Base-by-base conservation (phyloP, 1,284 basidiomycete species). In the Rhodotorula sp. region DNA sequence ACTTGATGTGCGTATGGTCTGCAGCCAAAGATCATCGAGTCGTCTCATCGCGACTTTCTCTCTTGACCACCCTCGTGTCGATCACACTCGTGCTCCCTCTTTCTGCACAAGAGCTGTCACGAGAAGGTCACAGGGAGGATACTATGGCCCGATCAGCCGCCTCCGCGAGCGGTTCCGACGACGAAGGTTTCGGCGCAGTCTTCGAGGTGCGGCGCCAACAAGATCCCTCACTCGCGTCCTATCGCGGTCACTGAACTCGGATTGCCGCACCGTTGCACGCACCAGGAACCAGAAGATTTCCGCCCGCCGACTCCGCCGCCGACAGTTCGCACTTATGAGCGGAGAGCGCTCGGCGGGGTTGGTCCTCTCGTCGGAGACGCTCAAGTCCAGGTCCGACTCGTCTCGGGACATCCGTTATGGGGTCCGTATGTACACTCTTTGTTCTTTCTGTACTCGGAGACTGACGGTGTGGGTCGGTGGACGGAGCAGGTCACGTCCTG, bases 381-480 rank as follows among this genome's bases (percentile, higher is more conserved):
- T 4, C 31, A 65, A 31, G 71, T 78, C 49, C 48, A 74, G 21
- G 72, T 78, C 21, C 68, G 75, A 34, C 72, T 78, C 31, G 77
- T 78, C 12, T 71, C 67, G 28, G 77, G 73, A 0, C 77, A 78
- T 62, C 76, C 77, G 2, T 72, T 78, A 8, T 78, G 77, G 75
- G 77, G 77, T 78, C n/a, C 14, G 74, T 38, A 7, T 43, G 26
- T 3, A 3, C 49, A 6, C 26, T 18, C 59, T 50, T 50, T 14
- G 48, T 28, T 28, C 28, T 21, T n/a, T 26, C 21, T 19, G 18
- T 5, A 12, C 2, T 31, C 38, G 47, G n/a, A 28, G 47, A 15
- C 6, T 15, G 28, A 15, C n/a, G 43, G 4, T 28, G 34, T 21
- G 15, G 49, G 48, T 18, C 23, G 23, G n/a, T 7, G 38, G 10